Evolutionary conservation across 2,329 filamentous ascomycete genomes (phyloP), one percentile per base, ranked within the genome.

Genomic region (Cladophialophora chaetospira): DNA sequence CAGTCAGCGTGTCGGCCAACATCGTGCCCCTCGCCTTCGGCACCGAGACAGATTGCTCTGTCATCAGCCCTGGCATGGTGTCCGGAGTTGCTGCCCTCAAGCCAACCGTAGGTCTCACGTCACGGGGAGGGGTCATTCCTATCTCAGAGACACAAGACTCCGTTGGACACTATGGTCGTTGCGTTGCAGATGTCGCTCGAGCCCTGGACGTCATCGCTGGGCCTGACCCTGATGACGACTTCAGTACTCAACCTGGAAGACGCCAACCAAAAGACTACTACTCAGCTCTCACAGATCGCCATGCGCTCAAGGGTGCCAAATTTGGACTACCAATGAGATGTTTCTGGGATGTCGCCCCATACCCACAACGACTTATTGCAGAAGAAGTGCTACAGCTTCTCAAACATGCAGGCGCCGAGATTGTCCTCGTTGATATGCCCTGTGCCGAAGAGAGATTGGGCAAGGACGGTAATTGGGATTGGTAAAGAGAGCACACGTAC

Each of bases 321-420:
- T 65, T 65, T 43, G 63, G 63, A 5, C 46, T 65, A 5, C 61
- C 78, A 0, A 77, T 75, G 71, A 64, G 70, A 25, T 73, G 70
- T 53, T 78, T 79, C 64, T 79, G 76, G 77, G 66, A 71, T 0
- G 67, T 72, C 38, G 73, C 76, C 0, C 71, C 73, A 35, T 51
- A 58, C 13, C 72, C 73, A n/a, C 73, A 78, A 50, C 67, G 70
- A 49, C 46, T 63, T 0, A 68, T 70, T 1, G 70, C 78, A 3
- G 65, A 73, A 11, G 65, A 53, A 36, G 51, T 67, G 9, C 64
- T 78, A n/a, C 58, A 68, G 0, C 54, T 73, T 8, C 69, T 79
- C 19, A 45, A 70, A 53, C 58, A 64, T 9, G 73, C 73, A 3
- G 77, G 78, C 6, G 68, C 65, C 26, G 55, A 65, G 15, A 66